Evolutionary conservation across 441 rosid genomes (phyloP).

Genomic region (Erodium moschatum): DNA sequence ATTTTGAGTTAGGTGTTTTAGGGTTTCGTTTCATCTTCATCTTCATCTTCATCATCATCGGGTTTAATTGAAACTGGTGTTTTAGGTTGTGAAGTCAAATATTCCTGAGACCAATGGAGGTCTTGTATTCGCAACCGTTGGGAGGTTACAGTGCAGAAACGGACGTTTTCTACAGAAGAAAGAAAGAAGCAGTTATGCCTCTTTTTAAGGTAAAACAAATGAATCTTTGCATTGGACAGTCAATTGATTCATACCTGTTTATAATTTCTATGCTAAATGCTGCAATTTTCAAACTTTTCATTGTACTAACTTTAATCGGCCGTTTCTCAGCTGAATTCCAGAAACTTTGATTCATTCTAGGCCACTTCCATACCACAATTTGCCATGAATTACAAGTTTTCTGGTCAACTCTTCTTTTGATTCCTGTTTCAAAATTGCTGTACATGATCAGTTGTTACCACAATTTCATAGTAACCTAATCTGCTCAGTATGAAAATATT

Average conservation of each 20-base stretch:
- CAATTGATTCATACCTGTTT: background rate
- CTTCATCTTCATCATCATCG: no score
- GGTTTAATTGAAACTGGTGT: no score
- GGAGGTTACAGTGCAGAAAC: conserved; percentile 6
- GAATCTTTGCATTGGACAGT: no score
- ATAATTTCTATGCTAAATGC: background rate
- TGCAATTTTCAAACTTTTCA: background rate
- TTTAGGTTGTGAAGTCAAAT: background rate
- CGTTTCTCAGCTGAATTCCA: background rate
- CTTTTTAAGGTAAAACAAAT: background rate
- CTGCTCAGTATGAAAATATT: background rate
- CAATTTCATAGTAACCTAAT: background rate
- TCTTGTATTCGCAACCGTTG: background rate
- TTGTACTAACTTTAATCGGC: background rate
- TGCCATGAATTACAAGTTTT: background rate
- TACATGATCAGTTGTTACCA: background rate
- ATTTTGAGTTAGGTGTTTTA: background rate
- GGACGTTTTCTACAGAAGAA: background rate
- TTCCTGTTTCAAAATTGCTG: background rate
- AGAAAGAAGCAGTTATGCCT: conserved; percentile 4
- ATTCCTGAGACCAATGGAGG: background rate
- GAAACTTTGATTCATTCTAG: conserved; percentile 1
- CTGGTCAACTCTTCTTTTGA: background rate
- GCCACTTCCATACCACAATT: background rate
- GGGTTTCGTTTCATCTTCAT: background rate